Conservation (phyloP, 1,139 yeast genomes). For the Nadsonia commutata region DNA sequence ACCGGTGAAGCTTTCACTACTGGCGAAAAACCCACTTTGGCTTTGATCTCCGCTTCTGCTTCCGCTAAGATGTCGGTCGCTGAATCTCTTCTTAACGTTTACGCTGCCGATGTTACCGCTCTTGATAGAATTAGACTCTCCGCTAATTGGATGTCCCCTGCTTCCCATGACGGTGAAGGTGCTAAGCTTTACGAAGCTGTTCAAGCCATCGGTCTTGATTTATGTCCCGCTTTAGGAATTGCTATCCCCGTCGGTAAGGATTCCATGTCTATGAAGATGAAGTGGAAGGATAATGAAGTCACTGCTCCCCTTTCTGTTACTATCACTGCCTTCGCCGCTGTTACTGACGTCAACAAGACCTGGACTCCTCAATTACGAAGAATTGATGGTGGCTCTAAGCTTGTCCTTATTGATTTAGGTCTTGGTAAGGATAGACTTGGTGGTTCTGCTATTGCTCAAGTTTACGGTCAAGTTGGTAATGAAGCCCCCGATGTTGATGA, state of each 20-base stretch:
- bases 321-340: slow-evolving; percentile 85
- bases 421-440: slow-evolving; percentile 48
- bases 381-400: slow-evolving; percentile 32
- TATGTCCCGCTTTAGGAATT: slow-evolving; percentile 86
- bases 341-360: slow-evolving; percentile 67
- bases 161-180: slow-evolving; percentile 92
- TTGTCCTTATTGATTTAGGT: slow-evolving; percentile 74
- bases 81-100: slow-evolving; percentile 75
- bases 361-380: slow-evolving; percentile 83
- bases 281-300: slow-evolving; percentile 73
- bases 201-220: slow-evolving; percentile 85
- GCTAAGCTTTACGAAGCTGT: slow-evolving; percentile 92
- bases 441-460: slow-evolving; percentile 93
- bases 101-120: slow-evolving; percentile 77
- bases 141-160: slow-evolving; percentile 99
- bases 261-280: slow-evolving; percentile 99
- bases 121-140: slow-evolving; percentile 70
- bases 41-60: slow-evolving; percentile 81
- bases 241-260: slow-evolving; percentile 98
- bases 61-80: slow-evolving; percentile 97
- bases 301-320: slow-evolving; percentile 90
- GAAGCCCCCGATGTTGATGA: slow-evolving; percentile 75
- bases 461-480: slow-evolving; percentile 73
- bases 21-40: slow-evolving; percentile 93
- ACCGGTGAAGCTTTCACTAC: slow-evolving; percentile 96